A percentile compares a stretch with the other conserved stretches of the same genome.
Conservation (phyloP, 1,284 basidiomycete species). For the Ganoderma meredithae region DNA sequence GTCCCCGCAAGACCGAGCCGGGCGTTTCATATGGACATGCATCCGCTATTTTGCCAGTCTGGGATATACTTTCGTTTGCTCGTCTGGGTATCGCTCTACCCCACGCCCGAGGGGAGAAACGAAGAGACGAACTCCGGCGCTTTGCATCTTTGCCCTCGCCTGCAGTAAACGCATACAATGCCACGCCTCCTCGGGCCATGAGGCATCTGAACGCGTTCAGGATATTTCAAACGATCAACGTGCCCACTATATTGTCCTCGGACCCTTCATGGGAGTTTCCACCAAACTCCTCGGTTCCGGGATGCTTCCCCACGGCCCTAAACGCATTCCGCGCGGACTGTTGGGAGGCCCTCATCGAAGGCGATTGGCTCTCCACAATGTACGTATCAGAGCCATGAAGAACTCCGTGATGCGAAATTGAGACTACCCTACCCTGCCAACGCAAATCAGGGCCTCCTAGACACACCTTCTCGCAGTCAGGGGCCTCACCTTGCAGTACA, state of each 20-base stretch:
- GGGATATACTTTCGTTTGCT: not conserved
- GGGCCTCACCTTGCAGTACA: no score
- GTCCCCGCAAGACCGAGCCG: not conserved
- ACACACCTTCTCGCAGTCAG: not conserved
- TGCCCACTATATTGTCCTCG: not conserved
- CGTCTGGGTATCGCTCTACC: not conserved
- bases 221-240: not conserved
- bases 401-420: not conserved
- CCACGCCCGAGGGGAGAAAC: not conserved
- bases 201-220: not conserved
- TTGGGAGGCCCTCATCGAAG: not conserved
- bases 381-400: not conserved
- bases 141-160: not conserved
- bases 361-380: no score
- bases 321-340: not conserved
- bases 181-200: not conserved
- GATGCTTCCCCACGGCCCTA: not conserved
- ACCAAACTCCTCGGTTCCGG: slow-evolving; percentile 1
- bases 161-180: not conserved
- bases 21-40: not conserved
- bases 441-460: not conserved
- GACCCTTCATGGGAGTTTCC: not conserved
- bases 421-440: not conserved
- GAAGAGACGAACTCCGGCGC: not conserved
- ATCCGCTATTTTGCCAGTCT: not conserved